Evolutionary conservation across 352 stramenopile genomes (phyloP).

Genomic region (Phytophthora constricta): DNA sequence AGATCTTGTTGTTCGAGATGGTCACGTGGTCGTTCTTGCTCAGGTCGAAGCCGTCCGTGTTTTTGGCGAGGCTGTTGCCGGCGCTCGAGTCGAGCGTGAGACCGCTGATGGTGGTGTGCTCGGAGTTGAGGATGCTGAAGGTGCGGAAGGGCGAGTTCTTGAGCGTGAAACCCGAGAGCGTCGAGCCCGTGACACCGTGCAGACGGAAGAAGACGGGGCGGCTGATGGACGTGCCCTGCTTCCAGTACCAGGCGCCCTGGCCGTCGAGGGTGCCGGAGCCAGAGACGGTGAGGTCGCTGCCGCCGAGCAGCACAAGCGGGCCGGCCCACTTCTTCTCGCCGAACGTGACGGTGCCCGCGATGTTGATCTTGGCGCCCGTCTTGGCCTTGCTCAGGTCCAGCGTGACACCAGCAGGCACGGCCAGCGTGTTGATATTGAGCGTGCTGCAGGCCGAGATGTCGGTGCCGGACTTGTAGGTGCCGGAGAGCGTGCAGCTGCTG

Average conservation of each 20-base stretch:
- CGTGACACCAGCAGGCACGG: conserved; percentile 18
- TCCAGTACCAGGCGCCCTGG: conserved; percentile 43
- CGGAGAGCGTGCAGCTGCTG: conserved; percentile 34
- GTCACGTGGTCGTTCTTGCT: conserved; percentile 30
- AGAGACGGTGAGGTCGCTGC: conserved; percentile 25
- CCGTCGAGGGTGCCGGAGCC: conserved; percentile 38
- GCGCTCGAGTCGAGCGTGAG: conserved; percentile 41
- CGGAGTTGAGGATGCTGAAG: conserved; percentile 32
- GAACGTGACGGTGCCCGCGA: conserved; percentile 42
- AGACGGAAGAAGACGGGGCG: conserved; percentile 30
- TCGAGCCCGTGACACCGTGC: conserved; percentile 19
- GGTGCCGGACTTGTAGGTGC: conserved; percentile 37
- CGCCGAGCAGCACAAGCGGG: conserved; percentile 34
- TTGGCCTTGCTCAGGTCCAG: conserved; percentile 39
- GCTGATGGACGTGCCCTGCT: conserved; percentile 26
- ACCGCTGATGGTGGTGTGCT: conserved; percentile 28
- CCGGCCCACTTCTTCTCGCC: conserved; percentile 32
- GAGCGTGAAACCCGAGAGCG: conserved; percentile 33
- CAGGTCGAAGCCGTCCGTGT: conserved; percentile 44
- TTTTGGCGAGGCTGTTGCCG: conserved; percentile 28
- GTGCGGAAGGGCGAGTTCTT: conserved; percentile 33
- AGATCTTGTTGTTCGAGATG: conserved; percentile 34
- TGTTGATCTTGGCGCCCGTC: conserved; percentile 31
- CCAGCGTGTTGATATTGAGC: conserved; percentile 24
- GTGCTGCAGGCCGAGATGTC: conserved; percentile 35